These are phyloP conservation scores for Mitragyna speciosa DNA, from an alignment of 257 asterid species.

Conservation along the genomic window DNA sequence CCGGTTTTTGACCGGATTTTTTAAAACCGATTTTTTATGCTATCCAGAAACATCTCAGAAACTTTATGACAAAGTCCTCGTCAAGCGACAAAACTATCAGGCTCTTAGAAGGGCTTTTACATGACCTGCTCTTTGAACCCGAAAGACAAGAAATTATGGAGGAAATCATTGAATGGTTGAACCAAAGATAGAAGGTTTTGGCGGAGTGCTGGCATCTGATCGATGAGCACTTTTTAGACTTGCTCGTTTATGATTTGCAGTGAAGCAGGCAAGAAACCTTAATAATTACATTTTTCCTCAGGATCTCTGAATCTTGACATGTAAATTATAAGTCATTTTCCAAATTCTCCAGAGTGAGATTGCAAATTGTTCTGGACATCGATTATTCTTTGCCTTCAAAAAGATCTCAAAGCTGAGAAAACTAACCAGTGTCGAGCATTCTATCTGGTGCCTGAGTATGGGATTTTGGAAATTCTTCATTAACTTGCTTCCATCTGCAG, in stretches of 20 bases:
- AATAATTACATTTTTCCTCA: not conserved
- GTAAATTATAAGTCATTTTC: not conserved
- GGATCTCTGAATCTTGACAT: not conserved
- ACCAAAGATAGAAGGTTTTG: constrained; percentile 39
- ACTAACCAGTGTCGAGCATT: not conserved
- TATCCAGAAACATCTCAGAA: constrained; percentile 77
- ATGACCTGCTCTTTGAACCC: constrained; percentile 82
- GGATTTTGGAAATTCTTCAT: not conserved
- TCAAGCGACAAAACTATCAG: constrained; percentile 72
- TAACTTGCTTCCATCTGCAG: not conserved
- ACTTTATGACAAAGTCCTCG: constrained; percentile 66
- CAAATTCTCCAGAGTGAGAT: not conserved
- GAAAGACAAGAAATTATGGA: constrained; percentile 65
- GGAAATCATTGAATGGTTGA: constrained; percentile 67
- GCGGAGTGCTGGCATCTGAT: not conserved
- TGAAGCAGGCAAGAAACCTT: not conserved
- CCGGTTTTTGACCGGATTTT: too few species aligned
- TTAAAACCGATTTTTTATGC: too few species aligned
- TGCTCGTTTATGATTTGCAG: not conserved
- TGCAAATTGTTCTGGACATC: not conserved
- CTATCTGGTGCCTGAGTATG: not conserved
- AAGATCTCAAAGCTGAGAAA: not conserved
- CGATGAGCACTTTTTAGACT: not conserved
- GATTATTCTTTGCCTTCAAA: not conserved
- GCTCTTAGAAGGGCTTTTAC: constrained; percentile 71